A percentile compares a stretch with the other conserved stretches of the same genome.
These are phyloP conservation scores for Tulasnella sp. DNA, from an alignment of 768 basidiomycete species.

Conservation along the genomic window DNA sequence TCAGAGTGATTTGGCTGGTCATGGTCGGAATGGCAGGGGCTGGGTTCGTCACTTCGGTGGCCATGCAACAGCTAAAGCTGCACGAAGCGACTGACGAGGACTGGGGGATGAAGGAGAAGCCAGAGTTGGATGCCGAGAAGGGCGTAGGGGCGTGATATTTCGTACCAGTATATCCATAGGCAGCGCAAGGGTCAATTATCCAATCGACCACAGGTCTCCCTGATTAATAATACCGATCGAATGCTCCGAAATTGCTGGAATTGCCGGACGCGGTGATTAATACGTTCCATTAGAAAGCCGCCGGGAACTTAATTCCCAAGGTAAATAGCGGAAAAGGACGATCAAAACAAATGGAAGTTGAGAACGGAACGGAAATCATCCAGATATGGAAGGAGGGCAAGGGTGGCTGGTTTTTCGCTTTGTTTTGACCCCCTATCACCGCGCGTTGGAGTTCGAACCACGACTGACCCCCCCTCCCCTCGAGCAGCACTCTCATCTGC, in stretches of 20 bases:
- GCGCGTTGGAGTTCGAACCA: not conserved
- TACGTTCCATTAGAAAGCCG: too few relatives aligned
- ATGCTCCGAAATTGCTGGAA: too few relatives aligned
- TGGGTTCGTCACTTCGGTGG: conserved; percentile 27
- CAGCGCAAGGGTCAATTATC: not conserved
- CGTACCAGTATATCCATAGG: not conserved
- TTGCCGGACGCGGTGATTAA: too few relatives aligned
- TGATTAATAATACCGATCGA: too few relatives aligned
- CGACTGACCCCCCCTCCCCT: not conserved
- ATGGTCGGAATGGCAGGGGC: conserved; percentile 31
- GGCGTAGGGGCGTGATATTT: not conserved
- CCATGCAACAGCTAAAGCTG: conserved; percentile 29
- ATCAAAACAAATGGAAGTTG: not conserved
- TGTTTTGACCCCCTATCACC: not conserved
- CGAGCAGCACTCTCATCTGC: not conserved
- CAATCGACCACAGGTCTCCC: too few relatives aligned
- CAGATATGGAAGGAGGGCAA: not conserved
- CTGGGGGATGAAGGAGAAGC: conserved; percentile 24
- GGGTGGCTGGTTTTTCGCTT: not conserved
- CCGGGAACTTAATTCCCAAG: too few relatives aligned
- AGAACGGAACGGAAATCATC: not conserved
- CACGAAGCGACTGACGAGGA: conserved; percentile 24
- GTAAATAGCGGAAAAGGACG: not conserved
- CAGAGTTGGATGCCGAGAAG: conserved; percentile 5
- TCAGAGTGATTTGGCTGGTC: conserved; percentile 18